Base-by-base conservation (phyloP, 1,139 yeast genomes). In the Yamadazyma oceani region DNA sequence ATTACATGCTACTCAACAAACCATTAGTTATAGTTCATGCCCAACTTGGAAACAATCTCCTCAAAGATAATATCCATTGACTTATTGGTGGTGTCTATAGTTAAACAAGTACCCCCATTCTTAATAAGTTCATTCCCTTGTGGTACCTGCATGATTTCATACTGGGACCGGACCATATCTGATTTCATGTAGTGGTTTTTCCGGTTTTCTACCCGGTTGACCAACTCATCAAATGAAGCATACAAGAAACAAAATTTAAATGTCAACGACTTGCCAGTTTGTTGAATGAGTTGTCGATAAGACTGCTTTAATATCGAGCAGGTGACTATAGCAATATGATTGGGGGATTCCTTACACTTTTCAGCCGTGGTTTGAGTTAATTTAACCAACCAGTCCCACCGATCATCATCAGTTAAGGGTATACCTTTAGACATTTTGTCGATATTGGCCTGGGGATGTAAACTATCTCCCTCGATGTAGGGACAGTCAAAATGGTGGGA, bases 141-240 rank as follows among this genome's bases (percentile, higher is more conserved):
- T 1, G 97, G 97, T 4, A 85, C 63, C 55, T 89, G 84, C 78
- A 87, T 75, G 41, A 80, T 80, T 8, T 70, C 78, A 46, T 81
- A 81, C 56, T 89, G 97, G 16, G 90, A 81, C 43, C 75, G 71
- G 31, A 89, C 80, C 97, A 89, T 87, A 40, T 78, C 76, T 3
- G 83, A 70, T 52, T 88, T 88, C 96, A 92, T 90, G 58, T 73
- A 92, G 55, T 92, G 98, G 35, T 79, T 80, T 48, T 74, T 60
- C 45, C 98, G 71, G 13, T 64, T 58, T 12, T 62, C 64, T 36
- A 88, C 85, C 37, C 97, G 72, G 27, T 63, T 58, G 15, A 75
- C 46, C 35, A 89, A 72, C 48, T 75, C 85, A 8, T 80, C 83
- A 48, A 70, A 75, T 4, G 79, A 66, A 10, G 89, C 84, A 53